Evolutionary conservation across 495 filamentous ascomycete genomes (phyloP), one percentile per base, ranked within the genome.

Genomic region (Neurospora cerealis): DNA sequence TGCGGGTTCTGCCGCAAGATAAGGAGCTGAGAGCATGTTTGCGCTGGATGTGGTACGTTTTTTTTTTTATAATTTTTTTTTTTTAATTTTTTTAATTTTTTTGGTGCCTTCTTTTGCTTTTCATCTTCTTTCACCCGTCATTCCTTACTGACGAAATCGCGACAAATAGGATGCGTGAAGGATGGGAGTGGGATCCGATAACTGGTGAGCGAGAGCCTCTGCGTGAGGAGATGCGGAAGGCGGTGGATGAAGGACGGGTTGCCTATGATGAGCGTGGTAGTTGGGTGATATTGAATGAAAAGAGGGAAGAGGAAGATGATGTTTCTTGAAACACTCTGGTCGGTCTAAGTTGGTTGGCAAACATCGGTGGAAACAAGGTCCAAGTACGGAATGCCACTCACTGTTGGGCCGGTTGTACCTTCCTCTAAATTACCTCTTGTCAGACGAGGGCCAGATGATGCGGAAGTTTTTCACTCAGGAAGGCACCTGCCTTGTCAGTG

Each of bases 11-110:
- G 37, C 95, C 96, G 0, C 80, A 85, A 66, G 96, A 99, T 79
- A 98, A 98, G 81, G 96, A 99, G 80, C 80, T 98, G 44, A 86
- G 93, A 24, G 94, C 93, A 0, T 97, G 91, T 83, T 79, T 97
- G 77, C 84, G 91, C 3, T 98, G 95, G 95, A 90, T 93, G 86
- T 98, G 96, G 95, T 85, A 93, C 72, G 76, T 78, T 17, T 34
- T 24, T 0, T 48, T 41, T 15, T 70, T 10, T 62, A n/a, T n/a
- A n/a, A n/a, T n/a, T n/a, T n/a, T n/a, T n/a, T n/a, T n/a, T n/a
- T n/a, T n/a, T n/a, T n/a, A n/a, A n/a, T n/a, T n/a, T n/a, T n/a
- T n/a, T n/a, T n/a, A n/a, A n/a, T n/a, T n/a, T 41, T 15, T 70
- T 10, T 62, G 36, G 13, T 60, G 40, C 13, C 21, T 36, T 38